Evolutionary conservation across 257 asterid genomes (phyloP).

Genomic region (Plectranthus barbatus): DNA sequence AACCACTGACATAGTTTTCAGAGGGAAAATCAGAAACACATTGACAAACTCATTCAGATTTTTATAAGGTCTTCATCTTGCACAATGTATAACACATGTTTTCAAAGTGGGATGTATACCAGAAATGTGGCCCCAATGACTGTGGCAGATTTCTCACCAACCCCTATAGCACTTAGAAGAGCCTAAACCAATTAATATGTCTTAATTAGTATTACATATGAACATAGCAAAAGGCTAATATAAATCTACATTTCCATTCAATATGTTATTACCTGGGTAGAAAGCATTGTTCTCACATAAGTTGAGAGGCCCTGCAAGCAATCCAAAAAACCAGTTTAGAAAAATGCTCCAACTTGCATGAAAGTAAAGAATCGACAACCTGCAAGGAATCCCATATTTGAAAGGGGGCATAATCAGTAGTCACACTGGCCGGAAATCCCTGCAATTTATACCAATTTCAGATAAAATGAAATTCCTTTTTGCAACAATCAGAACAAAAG

Average conservation of each 20-base stretch:
- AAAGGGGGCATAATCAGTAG: conserved; percentile 81
- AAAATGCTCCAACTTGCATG: background rate
- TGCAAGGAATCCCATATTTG: conserved; percentile 95
- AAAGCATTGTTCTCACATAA: conserved; percentile 88
- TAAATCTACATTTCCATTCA: background rate
- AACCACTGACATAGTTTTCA: conserved; percentile 64
- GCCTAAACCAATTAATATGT: conserved; percentile 42
- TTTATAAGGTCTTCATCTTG: background rate
- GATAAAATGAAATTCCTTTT: background rate
- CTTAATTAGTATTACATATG: conserved; percentile 1
- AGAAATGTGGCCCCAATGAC: conserved; percentile 95
- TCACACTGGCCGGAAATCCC: conserved; percentile 93
- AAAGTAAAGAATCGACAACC: conserved; percentile 30
- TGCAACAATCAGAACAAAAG: background rate
- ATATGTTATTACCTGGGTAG: conserved; percentile 63
- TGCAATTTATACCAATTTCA: conserved; percentile 26
- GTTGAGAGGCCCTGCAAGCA: conserved; percentile 82
- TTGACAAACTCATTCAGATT: background rate
- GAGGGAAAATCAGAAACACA: background rate
- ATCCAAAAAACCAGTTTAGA: conserved; percentile 2
- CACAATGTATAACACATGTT: background rate
- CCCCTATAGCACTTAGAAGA: conserved; percentile 93
- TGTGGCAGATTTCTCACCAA: conserved; percentile 95
- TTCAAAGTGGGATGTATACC: conserved; percentile 25
- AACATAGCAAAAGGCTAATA: background rate